These are phyloP conservation scores for Metrosideros polymorpha DNA, from an alignment of 441 rosid genomes.

Conservation along the genomic window DNA sequence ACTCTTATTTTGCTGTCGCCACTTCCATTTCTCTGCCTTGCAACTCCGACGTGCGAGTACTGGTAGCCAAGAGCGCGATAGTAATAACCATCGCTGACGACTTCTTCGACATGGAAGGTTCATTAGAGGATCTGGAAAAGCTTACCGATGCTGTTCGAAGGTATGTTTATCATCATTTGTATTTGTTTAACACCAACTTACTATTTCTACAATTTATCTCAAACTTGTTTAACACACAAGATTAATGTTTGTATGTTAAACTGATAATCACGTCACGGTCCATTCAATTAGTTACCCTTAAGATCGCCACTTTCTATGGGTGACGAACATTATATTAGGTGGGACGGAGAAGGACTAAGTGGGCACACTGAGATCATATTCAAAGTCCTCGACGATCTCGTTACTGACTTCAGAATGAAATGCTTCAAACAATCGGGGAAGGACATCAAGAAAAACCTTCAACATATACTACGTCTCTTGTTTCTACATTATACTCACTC, in stretches of 20 bases:
- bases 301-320: background rate
- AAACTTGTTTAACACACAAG: too few species aligned
- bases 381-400: slow-evolving; percentile 36
- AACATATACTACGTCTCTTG: slow-evolving; percentile 22
- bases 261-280: background rate
- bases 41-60: slow-evolving; percentile 17
- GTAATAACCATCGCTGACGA: slow-evolving; percentile 63
- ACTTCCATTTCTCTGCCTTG: slow-evolving; percentile 25
- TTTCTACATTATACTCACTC: background rate
- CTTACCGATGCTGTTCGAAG: slow-evolving; percentile 41
- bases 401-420: slow-evolving; percentile 19
- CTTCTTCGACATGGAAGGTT: slow-evolving; percentile 49
- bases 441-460: slow-evolving; percentile 26
- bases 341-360: slow-evolving; percentile 37
- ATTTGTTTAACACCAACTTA: background rate
- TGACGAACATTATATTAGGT: slow-evolving; percentile 13
- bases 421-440: slow-evolving; percentile 17
- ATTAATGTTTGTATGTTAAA: background rate
- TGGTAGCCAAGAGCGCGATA: slow-evolving; percentile 37
- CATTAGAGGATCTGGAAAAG: slow-evolving; percentile 27
- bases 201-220: background rate
- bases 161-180: slow-evolving; percentile 8
- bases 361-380: slow-evolving; percentile 42
- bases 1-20: slow-evolving; percentile 49
- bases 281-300: background rate